Evolutionary conservation across 305 asterid genomes (phyloP).

Genomic region (Solanum hybrid): DNA sequence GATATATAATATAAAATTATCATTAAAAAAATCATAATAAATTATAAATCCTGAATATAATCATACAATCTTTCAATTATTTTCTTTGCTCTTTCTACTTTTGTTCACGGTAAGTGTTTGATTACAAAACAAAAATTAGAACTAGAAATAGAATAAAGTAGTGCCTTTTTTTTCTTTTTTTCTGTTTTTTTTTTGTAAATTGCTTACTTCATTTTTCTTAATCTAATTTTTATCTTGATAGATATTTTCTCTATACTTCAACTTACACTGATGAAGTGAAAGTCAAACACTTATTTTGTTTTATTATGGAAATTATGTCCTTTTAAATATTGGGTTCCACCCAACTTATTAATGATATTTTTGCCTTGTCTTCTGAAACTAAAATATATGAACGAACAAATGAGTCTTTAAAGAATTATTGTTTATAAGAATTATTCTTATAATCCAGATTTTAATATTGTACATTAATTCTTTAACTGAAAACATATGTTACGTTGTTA

Average conservation of each 20-base stretch:
- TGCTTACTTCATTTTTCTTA: background rate
- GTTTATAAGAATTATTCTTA: background rate
- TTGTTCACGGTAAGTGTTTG: background rate
- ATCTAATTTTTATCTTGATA: background rate
- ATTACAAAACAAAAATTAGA: background rate
- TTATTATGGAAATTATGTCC: background rate
- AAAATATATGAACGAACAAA: no score
- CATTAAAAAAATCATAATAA: background rate
- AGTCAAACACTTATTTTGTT: background rate
- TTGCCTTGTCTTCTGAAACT: background rate
- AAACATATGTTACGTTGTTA: background rate
- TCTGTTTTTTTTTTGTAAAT: background rate
- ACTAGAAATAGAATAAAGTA: background rate
- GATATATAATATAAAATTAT: background rate
- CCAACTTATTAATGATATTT: background rate
- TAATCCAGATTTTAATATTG: background rate
- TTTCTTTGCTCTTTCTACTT: background rate
- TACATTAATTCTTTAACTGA: background rate
- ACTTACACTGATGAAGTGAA: background rate
- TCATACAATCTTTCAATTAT: background rate
- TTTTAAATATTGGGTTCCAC: background rate
- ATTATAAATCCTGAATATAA: background rate
- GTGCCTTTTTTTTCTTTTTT: background rate
- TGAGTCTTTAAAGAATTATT: no score
- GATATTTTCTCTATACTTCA: background rate